Evolutionary conservation across 1,139 yeast species (phyloP).

Genomic region (Trichomonascaceae sp.): DNA sequence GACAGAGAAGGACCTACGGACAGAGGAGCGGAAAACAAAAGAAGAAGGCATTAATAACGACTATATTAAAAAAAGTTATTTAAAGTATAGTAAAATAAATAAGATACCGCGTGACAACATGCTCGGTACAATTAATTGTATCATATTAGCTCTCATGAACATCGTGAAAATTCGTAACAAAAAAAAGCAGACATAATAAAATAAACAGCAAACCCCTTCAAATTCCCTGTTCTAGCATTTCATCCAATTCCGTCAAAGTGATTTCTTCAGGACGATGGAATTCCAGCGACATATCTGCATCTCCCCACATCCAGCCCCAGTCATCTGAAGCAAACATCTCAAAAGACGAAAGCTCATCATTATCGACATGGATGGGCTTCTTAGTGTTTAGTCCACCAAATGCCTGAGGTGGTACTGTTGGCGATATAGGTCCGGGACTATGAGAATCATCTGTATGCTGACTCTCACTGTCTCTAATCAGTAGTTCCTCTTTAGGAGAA

Average conservation of each 20-base stretch:
- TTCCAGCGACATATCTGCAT: slow-evolving; percentile 4
- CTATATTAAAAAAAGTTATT: slow-evolving; percentile 1
- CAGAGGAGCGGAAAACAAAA: slow-evolving; percentile 1
- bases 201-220: neutral
- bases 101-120: neutral
- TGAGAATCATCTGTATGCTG: neutral
- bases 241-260: slow-evolving; percentile 5
- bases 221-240: slow-evolving; percentile 1
- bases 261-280: slow-evolving; percentile 5
- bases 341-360: neutral
- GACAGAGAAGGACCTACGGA: slow-evolving; percentile 3
- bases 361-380: neutral
- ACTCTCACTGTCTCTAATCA: neutral
- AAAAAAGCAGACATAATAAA: too few relatives aligned
- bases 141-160: neutral
- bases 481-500: neutral
- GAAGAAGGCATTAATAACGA: neutral
- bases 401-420: neutral
- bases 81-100: slow-evolving; percentile 3
- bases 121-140: neutral
- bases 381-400: neutral
- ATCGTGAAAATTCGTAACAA: neutral
- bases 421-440: neutral
- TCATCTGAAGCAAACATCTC: slow-evolving; percentile 4
- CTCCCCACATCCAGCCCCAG: slow-evolving; percentile 9